These are phyloP conservation scores for Rhodosporidiobolus sp. DNA, from an alignment of 768 basidiomycete genomes.

Conservation along the genomic window DNA sequence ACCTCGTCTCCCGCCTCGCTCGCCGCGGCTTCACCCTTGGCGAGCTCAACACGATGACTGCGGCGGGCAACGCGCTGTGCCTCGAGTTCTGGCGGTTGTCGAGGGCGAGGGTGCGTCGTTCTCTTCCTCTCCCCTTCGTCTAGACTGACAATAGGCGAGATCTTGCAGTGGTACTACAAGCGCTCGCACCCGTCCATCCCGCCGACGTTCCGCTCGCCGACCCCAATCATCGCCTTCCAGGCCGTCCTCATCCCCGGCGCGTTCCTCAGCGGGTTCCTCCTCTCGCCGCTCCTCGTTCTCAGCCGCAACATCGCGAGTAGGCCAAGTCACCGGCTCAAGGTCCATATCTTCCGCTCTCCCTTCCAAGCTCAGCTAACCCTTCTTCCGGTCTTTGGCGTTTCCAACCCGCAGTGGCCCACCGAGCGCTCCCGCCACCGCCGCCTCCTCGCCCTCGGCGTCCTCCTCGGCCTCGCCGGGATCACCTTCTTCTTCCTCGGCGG, in stretches of 20 bases:
- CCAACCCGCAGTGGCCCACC: constrained; percentile 60
- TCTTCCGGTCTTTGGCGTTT: no score
- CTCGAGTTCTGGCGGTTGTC: constrained; percentile 85
- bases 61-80: constrained; percentile 78
- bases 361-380: no score
- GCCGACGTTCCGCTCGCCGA: constrained; percentile 86
- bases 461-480: constrained; percentile 69
- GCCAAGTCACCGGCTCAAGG: constrained; percentile 65
- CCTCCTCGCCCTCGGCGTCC: constrained; percentile 79
- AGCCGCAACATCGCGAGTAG: constrained; percentile 87
- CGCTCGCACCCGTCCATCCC: constrained; percentile 75
- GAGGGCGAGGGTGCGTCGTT: constrained; percentile 64
- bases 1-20: constrained; percentile 80
- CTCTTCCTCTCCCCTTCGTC: not conserved
- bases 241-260: constrained; percentile 88
- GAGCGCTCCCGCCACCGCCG: constrained; percentile 79
- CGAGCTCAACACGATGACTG: constrained; percentile 82
- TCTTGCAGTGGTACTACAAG: constrained; percentile 40
- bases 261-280: constrained; percentile 83
- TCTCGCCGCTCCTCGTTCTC: constrained; percentile 87
- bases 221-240: constrained; percentile 86
- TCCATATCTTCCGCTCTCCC: not conserved
- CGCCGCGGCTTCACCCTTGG: constrained; percentile 94
- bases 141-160: not conserved
- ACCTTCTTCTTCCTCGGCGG: constrained; percentile 78